phyloP scores from a whole-genome alignment of 148 eudicot species.

The Chenopodium suecicum region DNA sequence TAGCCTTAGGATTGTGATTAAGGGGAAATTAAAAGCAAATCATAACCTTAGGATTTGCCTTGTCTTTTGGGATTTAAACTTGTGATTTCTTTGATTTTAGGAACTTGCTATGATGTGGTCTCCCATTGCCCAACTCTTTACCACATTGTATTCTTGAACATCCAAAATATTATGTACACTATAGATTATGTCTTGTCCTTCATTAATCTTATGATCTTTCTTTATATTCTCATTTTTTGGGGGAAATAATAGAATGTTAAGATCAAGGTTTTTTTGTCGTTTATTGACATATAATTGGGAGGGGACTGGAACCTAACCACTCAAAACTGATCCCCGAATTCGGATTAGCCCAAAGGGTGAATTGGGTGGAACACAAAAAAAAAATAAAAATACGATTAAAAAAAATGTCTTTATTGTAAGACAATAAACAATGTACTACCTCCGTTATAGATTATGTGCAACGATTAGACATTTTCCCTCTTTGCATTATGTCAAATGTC shows the following conservation, averaged over 20 bases:
- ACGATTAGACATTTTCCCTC: too few species aligned
- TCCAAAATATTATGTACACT: background rate
- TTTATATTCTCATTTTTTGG: background rate
- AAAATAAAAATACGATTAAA: too few species aligned
- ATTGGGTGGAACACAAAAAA: too few species aligned
- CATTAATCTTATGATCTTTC: background rate
- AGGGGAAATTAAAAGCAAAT: constrained; percentile 13
- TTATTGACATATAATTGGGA: too few species aligned
- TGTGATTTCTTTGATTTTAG: constrained; percentile 15
- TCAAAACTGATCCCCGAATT: too few species aligned
- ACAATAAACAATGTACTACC: too few species aligned
- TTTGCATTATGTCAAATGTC: too few species aligned
- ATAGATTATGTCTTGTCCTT: constrained; percentile 14
- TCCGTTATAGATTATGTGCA: too few species aligned
- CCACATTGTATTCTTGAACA: background rate
- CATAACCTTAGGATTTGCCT: constrained; percentile 33
- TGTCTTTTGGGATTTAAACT: constrained; percentile 33
- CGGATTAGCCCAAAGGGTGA: too few species aligned
- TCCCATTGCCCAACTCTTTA: constrained; percentile 5
- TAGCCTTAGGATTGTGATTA: constrained; percentile 22
- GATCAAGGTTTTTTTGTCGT: background rate
- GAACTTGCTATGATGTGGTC: constrained; percentile 12
- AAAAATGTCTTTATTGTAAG: too few species aligned
- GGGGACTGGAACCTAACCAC: too few species aligned
- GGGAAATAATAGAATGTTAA: background rate